Conservation (phyloP, 208 protist species). For the Leishmania braziliensis region DNA sequence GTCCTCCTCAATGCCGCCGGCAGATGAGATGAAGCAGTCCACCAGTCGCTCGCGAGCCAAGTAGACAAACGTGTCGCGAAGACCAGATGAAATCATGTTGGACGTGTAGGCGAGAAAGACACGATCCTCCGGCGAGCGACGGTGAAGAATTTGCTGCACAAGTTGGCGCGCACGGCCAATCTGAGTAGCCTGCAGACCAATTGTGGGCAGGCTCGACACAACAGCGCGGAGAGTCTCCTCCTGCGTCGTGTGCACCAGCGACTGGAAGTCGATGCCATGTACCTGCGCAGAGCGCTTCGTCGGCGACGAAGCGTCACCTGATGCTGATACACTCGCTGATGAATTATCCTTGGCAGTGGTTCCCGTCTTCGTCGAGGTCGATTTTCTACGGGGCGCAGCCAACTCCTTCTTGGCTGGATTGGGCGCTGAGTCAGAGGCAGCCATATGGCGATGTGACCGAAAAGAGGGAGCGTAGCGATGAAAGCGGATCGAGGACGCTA, state of each 20-base stretch:
- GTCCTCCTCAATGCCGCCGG: slow-evolving; percentile 99
- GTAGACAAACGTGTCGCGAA: slow-evolving; percentile 98
- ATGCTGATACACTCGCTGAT: background rate
- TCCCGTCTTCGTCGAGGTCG: background rate
- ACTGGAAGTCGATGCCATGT: slow-evolving; percentile 53
- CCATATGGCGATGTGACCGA: background rate
- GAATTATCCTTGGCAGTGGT: background rate
- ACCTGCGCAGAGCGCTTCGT: background rate
- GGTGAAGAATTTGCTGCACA: slow-evolving; percentile 66
- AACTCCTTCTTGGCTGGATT: background rate
- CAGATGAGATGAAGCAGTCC: slow-evolving; percentile 98
- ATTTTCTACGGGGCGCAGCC: background rate
- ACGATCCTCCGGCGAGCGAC: slow-evolving; percentile 40
- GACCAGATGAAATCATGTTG: slow-evolving; percentile 99
- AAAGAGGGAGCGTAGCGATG: background rate
- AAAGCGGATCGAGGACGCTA: background rate
- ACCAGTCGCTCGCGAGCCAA: slow-evolving; percentile 96
- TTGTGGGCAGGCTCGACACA: slow-evolving; percentile 36
- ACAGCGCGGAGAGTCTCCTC: slow-evolving; percentile 58
- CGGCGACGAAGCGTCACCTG: background rate
- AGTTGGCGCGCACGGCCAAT: slow-evolving; percentile 68
- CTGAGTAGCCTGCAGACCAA: slow-evolving; percentile 83
- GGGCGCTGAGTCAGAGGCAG: background rate
- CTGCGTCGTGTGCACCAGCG: slow-evolving; percentile 45
- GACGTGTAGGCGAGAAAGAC: slow-evolving; percentile 99